These are phyloP conservation scores for Phytophthora brassicae DNA, from an alignment of 352 stramenopile genomes.

Conservation along the genomic window DNA sequence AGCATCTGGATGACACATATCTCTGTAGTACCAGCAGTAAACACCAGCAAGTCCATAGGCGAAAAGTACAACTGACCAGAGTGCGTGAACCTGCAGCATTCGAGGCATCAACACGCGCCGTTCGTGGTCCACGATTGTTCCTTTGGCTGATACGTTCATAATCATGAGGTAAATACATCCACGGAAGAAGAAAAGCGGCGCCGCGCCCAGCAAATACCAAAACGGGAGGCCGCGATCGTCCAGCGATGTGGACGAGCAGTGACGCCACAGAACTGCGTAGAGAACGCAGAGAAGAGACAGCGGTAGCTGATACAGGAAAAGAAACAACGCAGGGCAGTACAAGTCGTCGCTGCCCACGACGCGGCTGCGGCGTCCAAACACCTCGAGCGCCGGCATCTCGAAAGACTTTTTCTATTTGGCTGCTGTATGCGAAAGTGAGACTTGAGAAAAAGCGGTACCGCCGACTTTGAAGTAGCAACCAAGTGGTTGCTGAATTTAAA, in stretches of 20 bases:
- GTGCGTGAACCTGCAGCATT: slow-evolving; percentile 73
- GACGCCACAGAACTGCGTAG: slow-evolving; percentile 64
- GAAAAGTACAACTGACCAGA: slow-evolving; percentile 75
- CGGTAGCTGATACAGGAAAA: slow-evolving; percentile 78
- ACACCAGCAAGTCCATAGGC: slow-evolving; percentile 59
- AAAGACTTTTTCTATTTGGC: slow-evolving; percentile 12
- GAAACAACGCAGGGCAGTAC: slow-evolving; percentile 79
- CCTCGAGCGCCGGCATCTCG: slow-evolving; percentile 84
- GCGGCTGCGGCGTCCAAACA: slow-evolving; percentile 81
- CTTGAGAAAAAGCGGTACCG: slow-evolving; percentile 4
- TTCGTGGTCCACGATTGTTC: slow-evolving; percentile 86
- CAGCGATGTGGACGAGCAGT: slow-evolving; percentile 67
- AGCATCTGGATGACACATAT: slow-evolving; percentile 73
- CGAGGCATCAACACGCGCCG: slow-evolving; percentile 85
- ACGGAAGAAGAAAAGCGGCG: slow-evolving; percentile 78
- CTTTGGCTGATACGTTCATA: slow-evolving; percentile 80
- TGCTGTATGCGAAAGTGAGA: slow-evolving; percentile 24
- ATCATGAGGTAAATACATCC: slow-evolving; percentile 87
- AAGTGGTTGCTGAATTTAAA: background rate
- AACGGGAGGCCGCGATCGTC: slow-evolving; percentile 65
- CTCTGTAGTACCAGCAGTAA: slow-evolving; percentile 65
- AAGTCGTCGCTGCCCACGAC: slow-evolving; percentile 85
- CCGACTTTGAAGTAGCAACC: background rate
- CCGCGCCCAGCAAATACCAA: slow-evolving; percentile 73
- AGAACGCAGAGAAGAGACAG: slow-evolving; percentile 60